A percentile compares a stretch with the other conserved stretches of the same genome.
These are phyloP conservation scores for Tetradesmus lagerheimii DNA, from an alignment of 139 green algal genomes.

Conservation along the genomic window DNA sequence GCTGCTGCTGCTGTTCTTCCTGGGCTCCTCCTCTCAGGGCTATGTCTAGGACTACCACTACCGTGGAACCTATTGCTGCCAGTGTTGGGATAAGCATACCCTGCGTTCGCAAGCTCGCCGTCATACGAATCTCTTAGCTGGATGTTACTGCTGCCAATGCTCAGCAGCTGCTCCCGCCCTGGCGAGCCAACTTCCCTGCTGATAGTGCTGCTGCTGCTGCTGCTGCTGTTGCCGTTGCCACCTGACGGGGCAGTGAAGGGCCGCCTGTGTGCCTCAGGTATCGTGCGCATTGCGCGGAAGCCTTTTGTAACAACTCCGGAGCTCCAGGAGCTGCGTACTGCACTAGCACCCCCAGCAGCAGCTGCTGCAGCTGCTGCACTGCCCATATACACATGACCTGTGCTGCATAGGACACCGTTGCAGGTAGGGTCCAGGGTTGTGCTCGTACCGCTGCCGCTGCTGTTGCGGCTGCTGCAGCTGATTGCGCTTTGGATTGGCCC, in stretches of 20 bases:
- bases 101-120: background rate
- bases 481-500: background rate
- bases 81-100: background rate
- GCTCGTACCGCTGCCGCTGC: background rate
- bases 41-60: background rate
- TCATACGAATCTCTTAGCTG: background rate
- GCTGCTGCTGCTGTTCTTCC: too few relatives aligned
- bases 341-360: too few relatives aligned
- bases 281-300: background rate
- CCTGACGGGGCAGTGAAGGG: background rate
- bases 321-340: background rate
- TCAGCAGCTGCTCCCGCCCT: background rate
- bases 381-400: background rate
- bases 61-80: background rate
- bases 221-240: background rate
- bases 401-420: background rate
- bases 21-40: background rate
- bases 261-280: constrained; percentile 15
- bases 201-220: too few relatives aligned
- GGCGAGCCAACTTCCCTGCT: background rate
- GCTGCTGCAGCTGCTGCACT: background rate
- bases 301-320: background rate
- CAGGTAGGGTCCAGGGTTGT: background rate
- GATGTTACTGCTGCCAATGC: background rate
- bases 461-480: background rate